Evolutionary conservation across 805 yeast species (phyloP), one percentile per base, ranked within the genome.

Genomic region (Candida germanica): DNA sequence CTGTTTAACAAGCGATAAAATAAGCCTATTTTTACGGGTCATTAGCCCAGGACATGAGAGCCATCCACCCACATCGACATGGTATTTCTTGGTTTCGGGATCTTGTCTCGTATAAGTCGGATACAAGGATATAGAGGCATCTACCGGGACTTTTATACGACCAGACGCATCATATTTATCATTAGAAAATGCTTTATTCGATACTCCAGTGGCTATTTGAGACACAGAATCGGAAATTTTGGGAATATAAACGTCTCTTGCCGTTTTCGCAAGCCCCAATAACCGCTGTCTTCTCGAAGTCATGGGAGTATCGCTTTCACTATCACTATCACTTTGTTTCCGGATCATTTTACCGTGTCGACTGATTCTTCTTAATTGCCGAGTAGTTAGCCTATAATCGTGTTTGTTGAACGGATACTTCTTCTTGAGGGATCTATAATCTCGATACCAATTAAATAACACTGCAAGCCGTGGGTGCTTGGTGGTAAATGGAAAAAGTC

Each of bases 31-130:
- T 50, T 83, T 87, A 27, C 94, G 66, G 20, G 75, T 73, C 68
- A 79, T 73, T 6, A 73, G 64, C 1, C 94, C 94, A 0, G 88
- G 87, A 27, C 84, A 69, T 8, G 77, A 69, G 18, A 83, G 61
- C 73, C 84, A 77, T 5, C 96, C 96, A 29, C 85, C 70, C 3
- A 89, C 76, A 23, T 78, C 77, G 26, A 73, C 73, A 44, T 66
- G 77, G 34, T 64, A 67, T n/a, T n/a, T n/a, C 4, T 19, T 20
- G 2, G 27, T 33, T 14, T 36, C 39, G 6, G 48, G 55, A 22
- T 48, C 40, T n/a, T 42, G 35, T 8, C 65, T 47, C 2, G 72
- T 58, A 44, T 65, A 66, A 1, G 66, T 53, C 2, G 72, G 71
- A 29, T 56, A 60, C 5, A 82, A 58, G 2, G 77, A 56, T n/a